Percentiles rank a stretch among this genome's conserved stretches.
These are phyloP conservation scores for Pseudomicrostroma phylloplanum DNA, from an alignment of 1,284 basidiomycete species.

Conservation along the genomic window DNA sequence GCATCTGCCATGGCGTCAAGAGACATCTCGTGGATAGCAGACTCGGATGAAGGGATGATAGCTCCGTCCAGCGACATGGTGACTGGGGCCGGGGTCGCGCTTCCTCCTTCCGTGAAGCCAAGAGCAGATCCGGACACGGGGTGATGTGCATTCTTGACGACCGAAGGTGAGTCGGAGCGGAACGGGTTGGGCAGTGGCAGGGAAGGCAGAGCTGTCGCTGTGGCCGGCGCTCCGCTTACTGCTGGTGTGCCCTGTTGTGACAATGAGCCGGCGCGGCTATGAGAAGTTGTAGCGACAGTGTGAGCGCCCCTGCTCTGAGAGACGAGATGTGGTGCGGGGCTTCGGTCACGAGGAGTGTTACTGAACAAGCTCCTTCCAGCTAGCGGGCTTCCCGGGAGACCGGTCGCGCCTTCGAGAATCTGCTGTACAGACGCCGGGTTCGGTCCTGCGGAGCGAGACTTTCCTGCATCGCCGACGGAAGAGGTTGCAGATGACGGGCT, in stretches of 20 bases:
- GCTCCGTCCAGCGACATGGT: constrained; percentile 49
- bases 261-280: not conserved
- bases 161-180: constrained; percentile 29
- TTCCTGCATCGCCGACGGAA: constrained; percentile 13
- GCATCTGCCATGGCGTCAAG: constrained; percentile 42
- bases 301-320: too few species aligned
- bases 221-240: not conserved
- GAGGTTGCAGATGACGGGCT: constrained; percentile 15
- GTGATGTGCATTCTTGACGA: constrained; percentile 1
- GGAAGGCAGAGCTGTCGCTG: constrained; percentile 33
- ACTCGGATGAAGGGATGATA: constrained; percentile 36
- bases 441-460: constrained; percentile 27
- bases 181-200: constrained; percentile 39
- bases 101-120: constrained; percentile 38
- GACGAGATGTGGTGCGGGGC: not conserved
- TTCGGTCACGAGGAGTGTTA: not conserved
- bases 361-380: not conserved
- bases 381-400: not conserved
- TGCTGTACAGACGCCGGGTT: constrained; percentile 12
- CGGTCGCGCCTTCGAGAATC: constrained; percentile 7
- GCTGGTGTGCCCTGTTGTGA: not conserved
- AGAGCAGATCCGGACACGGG: constrained; percentile 20
- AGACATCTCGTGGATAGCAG: constrained; percentile 33
- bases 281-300: not conserved
- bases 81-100: constrained; percentile 8